These are phyloP conservation scores for Ambrosiella cleistominuta DNA, from an alignment of 2,329 filamentous ascomycete genomes.

Conservation along the genomic window DNA sequence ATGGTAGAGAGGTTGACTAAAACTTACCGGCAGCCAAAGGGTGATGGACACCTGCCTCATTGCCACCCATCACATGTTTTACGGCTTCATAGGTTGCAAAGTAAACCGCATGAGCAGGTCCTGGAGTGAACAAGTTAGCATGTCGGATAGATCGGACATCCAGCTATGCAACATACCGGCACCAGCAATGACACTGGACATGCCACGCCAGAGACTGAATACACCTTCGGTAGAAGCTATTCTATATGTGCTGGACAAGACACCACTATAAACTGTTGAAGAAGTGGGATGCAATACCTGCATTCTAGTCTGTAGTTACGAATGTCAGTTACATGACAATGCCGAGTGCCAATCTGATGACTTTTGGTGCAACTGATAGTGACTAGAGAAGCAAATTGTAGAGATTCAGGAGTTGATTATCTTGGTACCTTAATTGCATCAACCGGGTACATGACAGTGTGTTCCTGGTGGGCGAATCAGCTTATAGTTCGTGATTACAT, in stretches of 20 bases:
- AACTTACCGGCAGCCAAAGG: conserved; percentile 73
- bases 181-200: conserved; percentile 90
- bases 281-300: conserved; percentile 79
- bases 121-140: conserved; percentile 28
- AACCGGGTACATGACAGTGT: conserved; percentile 97
- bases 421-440: conserved; percentile 77
- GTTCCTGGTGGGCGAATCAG: conserved; percentile 44
- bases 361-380: neutral
- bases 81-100: conserved; percentile 97
- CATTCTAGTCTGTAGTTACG: conserved; percentile 64
- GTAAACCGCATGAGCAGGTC: conserved; percentile 92
- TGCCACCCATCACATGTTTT: conserved; percentile 90
- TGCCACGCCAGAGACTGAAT: conserved; percentile 82
- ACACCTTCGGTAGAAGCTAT: conserved; percentile 84
- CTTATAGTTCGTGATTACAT: neutral
- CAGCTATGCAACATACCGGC: conserved; percentile 46
- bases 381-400: neutral
- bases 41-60: conserved; percentile 72
- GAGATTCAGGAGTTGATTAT: neutral
- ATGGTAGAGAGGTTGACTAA: neutral
- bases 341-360: neutral
- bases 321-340: neutral
- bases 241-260: conserved; percentile 80
- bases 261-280: conserved; percentile 67
- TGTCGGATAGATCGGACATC: neutral